A percentile compares a stretch with the other conserved stretches of the same genome.
Evolutionary conservation across 257 asterid species (phyloP).

Genomic region (Solanum sitiens): DNA sequence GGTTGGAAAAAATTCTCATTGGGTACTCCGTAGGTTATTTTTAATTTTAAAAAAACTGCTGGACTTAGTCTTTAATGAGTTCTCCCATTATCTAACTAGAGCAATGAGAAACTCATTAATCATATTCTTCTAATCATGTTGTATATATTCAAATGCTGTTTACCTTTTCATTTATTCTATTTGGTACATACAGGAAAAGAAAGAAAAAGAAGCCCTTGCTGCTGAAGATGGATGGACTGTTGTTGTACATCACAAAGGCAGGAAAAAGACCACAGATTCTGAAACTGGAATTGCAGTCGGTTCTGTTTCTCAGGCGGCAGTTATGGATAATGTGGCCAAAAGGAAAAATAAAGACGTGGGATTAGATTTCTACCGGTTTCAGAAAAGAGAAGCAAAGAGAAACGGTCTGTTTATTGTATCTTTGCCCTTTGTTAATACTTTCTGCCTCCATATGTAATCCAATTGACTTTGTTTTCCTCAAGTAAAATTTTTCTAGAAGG

Average conservation of each 20-base stretch:
- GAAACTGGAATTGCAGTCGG: slow-evolving; percentile 86
- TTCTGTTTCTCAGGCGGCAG: slow-evolving; percentile 86
- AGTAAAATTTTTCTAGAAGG: background rate
- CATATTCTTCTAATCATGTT: background rate
- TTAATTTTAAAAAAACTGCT: background rate
- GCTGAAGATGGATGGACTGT: slow-evolving; percentile 98
- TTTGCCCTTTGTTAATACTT: background rate
- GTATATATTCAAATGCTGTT: background rate
- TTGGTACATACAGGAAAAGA: slow-evolving; percentile 48
- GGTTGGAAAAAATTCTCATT: background rate
- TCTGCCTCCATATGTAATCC: background rate
- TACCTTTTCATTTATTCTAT: background rate
- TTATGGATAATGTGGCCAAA: slow-evolving; percentile 49
- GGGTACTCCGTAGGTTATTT: background rate
- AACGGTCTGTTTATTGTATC: slow-evolving; percentile 40
- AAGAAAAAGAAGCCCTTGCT: slow-evolving; percentile 62
- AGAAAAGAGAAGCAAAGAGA: slow-evolving; percentile 77
- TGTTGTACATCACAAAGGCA: slow-evolving; percentile 84
- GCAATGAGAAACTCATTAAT: background rate
- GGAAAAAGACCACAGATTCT: slow-evolving; percentile 81
- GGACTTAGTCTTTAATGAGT: background rate
- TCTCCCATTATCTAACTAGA: background rate
- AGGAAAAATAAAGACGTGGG: slow-evolving; percentile 67
- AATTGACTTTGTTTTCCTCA: background rate
- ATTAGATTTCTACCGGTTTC: slow-evolving; percentile 73